Percentiles rank a stretch among this genome's conserved stretches.
Evolutionary conservation across 2,329 filamentous ascomycete species (phyloP).

Genomic region (Amylocarpus encephaloides): DNA sequence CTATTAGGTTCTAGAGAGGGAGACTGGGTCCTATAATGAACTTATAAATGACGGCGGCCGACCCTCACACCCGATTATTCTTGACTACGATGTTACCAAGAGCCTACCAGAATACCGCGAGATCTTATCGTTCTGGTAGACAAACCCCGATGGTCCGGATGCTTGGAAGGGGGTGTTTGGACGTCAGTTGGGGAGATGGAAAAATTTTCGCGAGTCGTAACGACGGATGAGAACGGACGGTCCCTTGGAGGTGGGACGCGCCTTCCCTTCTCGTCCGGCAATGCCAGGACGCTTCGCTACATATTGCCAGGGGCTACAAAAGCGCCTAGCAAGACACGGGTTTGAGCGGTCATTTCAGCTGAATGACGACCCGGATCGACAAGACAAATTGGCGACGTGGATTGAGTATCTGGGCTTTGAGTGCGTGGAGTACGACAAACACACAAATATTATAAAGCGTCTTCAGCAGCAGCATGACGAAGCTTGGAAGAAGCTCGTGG

Average conservation of each 20-base stretch:
- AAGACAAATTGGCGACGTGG: conserved; percentile 35
- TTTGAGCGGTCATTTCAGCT: conserved; percentile 30
- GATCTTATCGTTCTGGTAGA: conserved; percentile 28
- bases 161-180: conserved; percentile 20
- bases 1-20: conserved; percentile 5
- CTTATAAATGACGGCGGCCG: conserved; percentile 32
- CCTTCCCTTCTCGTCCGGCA: too few species aligned
- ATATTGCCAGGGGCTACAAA: conserved; percentile 25
- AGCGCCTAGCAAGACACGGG: conserved; percentile 26
- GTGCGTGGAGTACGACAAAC: conserved; percentile 13
- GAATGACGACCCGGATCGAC: conserved; percentile 23
- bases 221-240: conserved; percentile 26
- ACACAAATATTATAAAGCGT: conserved; percentile 14
- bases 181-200: conserved; percentile 28
- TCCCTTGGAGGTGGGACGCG: too few species aligned
- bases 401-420: conserved; percentile 35
- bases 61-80: conserved; percentile 28
- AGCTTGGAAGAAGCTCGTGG: conserved; percentile 32
- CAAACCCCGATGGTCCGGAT: background rate
- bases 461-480: conserved; percentile 24
- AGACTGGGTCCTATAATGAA: conserved; percentile 25
- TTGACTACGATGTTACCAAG: conserved; percentile 23
- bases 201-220: conserved; percentile 31
- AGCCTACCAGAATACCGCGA: conserved; percentile 24
- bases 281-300: conserved; percentile 24